A percentile compares a stretch with the other conserved stretches of the same genome.
Conservation (phyloP, 352 stramenopile species). For the Phytophthora ramorum region DNA sequence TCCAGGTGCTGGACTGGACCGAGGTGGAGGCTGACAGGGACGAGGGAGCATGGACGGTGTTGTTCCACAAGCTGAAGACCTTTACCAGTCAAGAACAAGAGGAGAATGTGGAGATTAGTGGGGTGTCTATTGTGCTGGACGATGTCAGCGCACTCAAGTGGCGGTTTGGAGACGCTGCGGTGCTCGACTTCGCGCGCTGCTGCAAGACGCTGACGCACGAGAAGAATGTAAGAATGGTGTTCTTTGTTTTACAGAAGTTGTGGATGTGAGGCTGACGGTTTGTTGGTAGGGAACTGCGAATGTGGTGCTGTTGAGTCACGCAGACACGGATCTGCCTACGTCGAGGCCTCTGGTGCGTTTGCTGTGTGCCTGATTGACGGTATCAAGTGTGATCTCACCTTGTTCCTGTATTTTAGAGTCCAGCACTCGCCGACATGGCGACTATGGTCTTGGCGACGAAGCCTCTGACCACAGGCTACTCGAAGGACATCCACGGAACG, state of each 20-base stretch:
- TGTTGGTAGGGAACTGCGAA: conserved; percentile 43
- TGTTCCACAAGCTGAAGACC: conserved; percentile 47
- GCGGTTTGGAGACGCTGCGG: conserved; percentile 47
- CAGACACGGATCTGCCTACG: conserved; percentile 45
- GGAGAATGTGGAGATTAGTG: conserved; percentile 4
- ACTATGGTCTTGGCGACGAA: conserved; percentile 58
- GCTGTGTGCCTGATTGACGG: not conserved
- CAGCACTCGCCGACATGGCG: conserved; percentile 60
- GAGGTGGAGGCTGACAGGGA: conserved; percentile 7
- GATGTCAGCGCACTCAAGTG: conserved; percentile 71
- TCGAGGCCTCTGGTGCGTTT: conserved; percentile 25
- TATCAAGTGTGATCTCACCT: not conserved
- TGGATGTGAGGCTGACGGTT: not conserved
- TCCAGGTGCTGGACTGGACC: conserved; percentile 57
- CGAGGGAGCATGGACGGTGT: conserved; percentile 13
- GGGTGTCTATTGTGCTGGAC: conserved; percentile 67
- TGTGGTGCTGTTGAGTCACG: conserved; percentile 65
- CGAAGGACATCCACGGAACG: conserved; percentile 78
- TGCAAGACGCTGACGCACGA: conserved; percentile 65
- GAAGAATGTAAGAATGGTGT: conserved; percentile 38
- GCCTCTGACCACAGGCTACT: conserved; percentile 74
- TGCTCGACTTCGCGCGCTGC: conserved; percentile 68
- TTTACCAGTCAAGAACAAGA: conserved; percentile 6
- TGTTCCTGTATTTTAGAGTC: conserved; percentile 37
- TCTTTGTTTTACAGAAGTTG: conserved; percentile 3